These are phyloP conservation scores for Malus domestica DNA, from an alignment of 306 rosid genomes.

Conservation along the genomic window DNA sequence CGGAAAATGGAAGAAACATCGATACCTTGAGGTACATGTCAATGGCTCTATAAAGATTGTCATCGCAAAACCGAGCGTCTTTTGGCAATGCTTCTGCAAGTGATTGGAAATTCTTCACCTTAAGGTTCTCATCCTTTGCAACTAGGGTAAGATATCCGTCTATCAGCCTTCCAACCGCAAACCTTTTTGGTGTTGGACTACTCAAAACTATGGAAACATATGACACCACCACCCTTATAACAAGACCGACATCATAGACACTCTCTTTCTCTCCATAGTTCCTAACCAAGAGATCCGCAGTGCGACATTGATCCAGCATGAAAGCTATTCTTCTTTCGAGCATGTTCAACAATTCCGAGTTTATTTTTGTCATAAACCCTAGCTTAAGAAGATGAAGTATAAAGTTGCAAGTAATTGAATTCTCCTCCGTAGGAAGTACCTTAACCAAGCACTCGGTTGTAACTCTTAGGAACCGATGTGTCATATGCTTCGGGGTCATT, in stretches of 20 bases:
- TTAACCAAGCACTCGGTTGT: slow-evolving; percentile 58
- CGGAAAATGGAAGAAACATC: no score
- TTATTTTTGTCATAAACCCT: slow-evolving; percentile 42
- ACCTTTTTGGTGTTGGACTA: slow-evolving; percentile 32
- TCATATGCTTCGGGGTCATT: slow-evolving; percentile 15
- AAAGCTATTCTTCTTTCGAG: slow-evolving; percentile 48
- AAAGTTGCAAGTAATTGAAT: slow-evolving; percentile 59
- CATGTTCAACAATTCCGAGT: slow-evolving; percentile 26
- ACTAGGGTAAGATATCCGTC: slow-evolving; percentile 59
- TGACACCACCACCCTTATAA: slow-evolving; percentile 36
- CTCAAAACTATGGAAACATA: slow-evolving; percentile 30
- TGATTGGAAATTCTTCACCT: slow-evolving; percentile 39
- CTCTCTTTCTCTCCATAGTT: slow-evolving; percentile 34
- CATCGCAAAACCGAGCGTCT: slow-evolving; percentile 25
- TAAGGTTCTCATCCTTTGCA: slow-evolving; percentile 61
- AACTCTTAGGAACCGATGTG: slow-evolving; percentile 32
- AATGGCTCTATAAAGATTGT: slow-evolving; percentile 31
- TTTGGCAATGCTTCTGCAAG: slow-evolving; percentile 38
- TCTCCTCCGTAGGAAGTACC: slow-evolving; percentile 53
- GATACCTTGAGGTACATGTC: slow-evolving; percentile 37
- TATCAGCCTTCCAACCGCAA: slow-evolving; percentile 52
- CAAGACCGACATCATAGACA: slow-evolving; percentile 46
- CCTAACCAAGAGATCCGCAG: slow-evolving; percentile 52
- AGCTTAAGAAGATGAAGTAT: slow-evolving; percentile 60
- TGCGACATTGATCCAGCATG: slow-evolving; percentile 49